These are phyloP conservation scores for Fomitopsis schrenkii DNA, from an alignment of 1,284 basidiomycete species.

Conservation along the genomic window DNA sequence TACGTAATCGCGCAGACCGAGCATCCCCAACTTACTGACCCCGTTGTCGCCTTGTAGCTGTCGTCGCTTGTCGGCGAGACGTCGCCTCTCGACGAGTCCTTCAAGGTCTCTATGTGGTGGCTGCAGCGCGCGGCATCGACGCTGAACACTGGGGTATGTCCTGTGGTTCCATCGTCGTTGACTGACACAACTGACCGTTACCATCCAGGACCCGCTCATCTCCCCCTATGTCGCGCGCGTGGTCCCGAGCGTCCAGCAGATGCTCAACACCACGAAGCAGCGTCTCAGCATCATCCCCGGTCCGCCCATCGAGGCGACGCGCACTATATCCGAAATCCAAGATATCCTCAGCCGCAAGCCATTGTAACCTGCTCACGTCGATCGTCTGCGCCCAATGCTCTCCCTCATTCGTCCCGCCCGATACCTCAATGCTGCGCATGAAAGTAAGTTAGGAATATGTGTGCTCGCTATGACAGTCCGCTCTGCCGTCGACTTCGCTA, in stretches of 20 bases:
- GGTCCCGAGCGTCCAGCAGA: slow-evolving; percentile 69
- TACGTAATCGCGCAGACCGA: slow-evolving; percentile 33
- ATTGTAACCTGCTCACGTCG: slow-evolving; percentile 17
- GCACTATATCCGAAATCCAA: slow-evolving; percentile 69
- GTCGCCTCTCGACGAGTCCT: slow-evolving; percentile 69
- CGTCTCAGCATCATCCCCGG: slow-evolving; percentile 72
- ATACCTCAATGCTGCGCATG: slow-evolving; percentile 8
- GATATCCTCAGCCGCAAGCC: slow-evolving; percentile 67
- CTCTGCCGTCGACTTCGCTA: neutral
- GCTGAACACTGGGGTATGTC: slow-evolving; percentile 65
- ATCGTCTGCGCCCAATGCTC: slow-evolving; percentile 3
- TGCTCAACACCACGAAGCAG: slow-evolving; percentile 72
- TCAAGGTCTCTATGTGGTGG: slow-evolving; percentile 82
- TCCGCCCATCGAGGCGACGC: slow-evolving; percentile 60
- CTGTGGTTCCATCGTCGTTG: neutral
- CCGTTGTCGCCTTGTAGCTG: slow-evolving; percentile 39
- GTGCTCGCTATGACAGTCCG: slow-evolving; percentile 6
- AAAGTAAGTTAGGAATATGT: slow-evolving; percentile 9
- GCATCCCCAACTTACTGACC: neutral
- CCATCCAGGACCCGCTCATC: slow-evolving; percentile 67
- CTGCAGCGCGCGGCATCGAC: slow-evolving; percentile 66
- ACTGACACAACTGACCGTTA: neutral
- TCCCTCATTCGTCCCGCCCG: slow-evolving; percentile 2
- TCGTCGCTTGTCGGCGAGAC: slow-evolving; percentile 69
- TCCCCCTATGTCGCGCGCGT: slow-evolving; percentile 77